Conservation (phyloP, 164 flowering plant species). For the Umbilicus rupestris region DNA sequence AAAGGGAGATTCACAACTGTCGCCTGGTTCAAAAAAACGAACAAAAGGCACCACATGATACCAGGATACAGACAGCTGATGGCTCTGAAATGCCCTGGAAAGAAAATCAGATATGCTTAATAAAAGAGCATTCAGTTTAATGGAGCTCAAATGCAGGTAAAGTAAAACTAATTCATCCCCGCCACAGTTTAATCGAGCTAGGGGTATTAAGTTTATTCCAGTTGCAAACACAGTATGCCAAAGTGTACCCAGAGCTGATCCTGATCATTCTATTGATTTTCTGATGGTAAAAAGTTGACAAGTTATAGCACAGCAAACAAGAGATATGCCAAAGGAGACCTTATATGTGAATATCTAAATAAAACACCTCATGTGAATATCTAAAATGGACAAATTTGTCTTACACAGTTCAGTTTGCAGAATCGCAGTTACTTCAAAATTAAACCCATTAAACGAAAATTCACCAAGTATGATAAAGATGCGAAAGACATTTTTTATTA, state of each 20-base stretch:
- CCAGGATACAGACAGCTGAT: not conserved
- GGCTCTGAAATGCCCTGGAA: conserved; percentile 1
- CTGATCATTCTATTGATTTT: no score
- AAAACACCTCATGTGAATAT: not conserved
- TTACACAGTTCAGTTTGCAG: no score
- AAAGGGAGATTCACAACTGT: not conserved
- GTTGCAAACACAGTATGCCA: not conserved
- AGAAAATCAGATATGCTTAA: not conserved
- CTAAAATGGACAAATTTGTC: not conserved
- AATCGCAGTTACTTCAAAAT: not conserved
- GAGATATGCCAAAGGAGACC: not conserved
- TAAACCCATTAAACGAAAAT: no score
- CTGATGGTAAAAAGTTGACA: not conserved
- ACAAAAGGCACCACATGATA: not conserved
- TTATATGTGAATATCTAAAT: not conserved
- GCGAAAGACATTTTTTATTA: no score
- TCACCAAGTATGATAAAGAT: not conserved
- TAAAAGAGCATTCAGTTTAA: no score
- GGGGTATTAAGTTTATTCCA: not conserved
- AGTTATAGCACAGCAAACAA: not conserved
- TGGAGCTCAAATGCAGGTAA: not conserved
- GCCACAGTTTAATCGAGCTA: not conserved
- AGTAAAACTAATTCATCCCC: not conserved
- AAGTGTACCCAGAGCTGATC: no score
- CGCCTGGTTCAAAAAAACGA: no score